Base-by-base conservation (phyloP, 371 early-diverging fungal species). In the Mucor saturninus region DNA sequence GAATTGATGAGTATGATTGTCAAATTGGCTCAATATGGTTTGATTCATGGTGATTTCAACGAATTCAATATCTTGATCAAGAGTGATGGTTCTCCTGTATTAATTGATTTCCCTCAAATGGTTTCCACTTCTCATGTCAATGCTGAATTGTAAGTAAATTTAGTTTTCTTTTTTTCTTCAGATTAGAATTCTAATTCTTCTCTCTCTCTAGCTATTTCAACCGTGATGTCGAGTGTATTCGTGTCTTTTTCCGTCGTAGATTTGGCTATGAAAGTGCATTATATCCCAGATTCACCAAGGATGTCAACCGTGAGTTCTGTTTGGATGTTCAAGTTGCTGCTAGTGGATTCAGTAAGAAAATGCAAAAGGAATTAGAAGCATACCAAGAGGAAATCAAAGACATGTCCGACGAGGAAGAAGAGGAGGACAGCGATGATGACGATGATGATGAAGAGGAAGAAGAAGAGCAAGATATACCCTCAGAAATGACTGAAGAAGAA, bases 101-200 rank as follows among this genome's bases (percentile, higher is more conserved):
- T 99, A 54, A 99, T 99, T 59, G 99, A 99, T 86, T 99, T 99
- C 76, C 99, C 99, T 2, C 99, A 99, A 77, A 99, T 99, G 98
- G 95, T 99, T 3, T 95, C 96, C 15, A 97, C 93, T 0, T 90
- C 89, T 7, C 98, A 99, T 72, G 64, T 83, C 6, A 96, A 97
- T 66, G 99, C 99, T 32, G 95, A 97, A 81, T 92, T 82, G 83
- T 91, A 79, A 69, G 74, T 61, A 21, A 3, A 14, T 43, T 40
- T 40, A 40, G 14, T 40, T 11, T 40, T 40, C 3, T 38, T 2
- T 38, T 38, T 43, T 2, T 39, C 37, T 48, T 40, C 14, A 7
- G 28, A 11, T 43, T 9, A 43, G 5, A 43, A 43, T 40, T 60
- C 37, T 39, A 6, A 52, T 32, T 2, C 28, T 32, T 26, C 28